Percentiles rank a stretch among this genome's conserved stretches.
phyloP scores from a whole-genome alignment of 164 flowering plant genomes.

The Chimonanthus salicifolius region DNA sequence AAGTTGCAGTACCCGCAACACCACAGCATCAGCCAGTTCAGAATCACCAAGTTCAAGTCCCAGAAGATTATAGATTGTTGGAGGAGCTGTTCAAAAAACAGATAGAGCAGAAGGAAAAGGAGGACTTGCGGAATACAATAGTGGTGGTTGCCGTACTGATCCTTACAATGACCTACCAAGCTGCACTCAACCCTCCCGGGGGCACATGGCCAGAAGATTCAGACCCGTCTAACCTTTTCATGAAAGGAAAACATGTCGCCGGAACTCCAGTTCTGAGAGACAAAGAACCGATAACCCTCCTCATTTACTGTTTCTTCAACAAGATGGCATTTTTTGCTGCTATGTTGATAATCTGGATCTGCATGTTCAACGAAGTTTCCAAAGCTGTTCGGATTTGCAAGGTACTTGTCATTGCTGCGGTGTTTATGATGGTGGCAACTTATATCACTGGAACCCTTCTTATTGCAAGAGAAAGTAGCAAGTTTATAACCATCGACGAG shows the following conservation, averaged over 20 bases:
- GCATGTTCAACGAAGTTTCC: too few relatives aligned
- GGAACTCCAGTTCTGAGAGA: not conserved
- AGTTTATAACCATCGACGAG: too few relatives aligned
- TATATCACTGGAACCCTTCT: too few relatives aligned
- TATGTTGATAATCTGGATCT: too few relatives aligned
- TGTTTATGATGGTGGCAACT: too few relatives aligned
- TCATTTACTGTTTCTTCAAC: not conserved
- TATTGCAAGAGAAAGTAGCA: too few relatives aligned
- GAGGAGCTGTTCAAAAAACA: not conserved
- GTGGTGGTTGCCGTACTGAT: not conserved
- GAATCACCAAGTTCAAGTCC: too few relatives aligned
- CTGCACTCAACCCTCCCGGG: not conserved
- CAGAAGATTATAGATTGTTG: too few relatives aligned
- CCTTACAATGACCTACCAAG: not conserved
- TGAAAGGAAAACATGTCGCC: not conserved
- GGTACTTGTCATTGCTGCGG: too few relatives aligned
- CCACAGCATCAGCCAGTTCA: too few relatives aligned
- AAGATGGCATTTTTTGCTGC: not conserved
- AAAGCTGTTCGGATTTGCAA: too few relatives aligned
- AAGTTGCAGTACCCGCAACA: too few relatives aligned
- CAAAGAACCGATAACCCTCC: not conserved
- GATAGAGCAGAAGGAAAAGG: not conserved
- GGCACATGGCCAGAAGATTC: not conserved
- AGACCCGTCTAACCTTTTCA: not conserved
- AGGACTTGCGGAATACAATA: not conserved